Conservation (phyloP, 2,329 filamentous ascomycete genomes). For the Nakataea oryzae region DNA sequence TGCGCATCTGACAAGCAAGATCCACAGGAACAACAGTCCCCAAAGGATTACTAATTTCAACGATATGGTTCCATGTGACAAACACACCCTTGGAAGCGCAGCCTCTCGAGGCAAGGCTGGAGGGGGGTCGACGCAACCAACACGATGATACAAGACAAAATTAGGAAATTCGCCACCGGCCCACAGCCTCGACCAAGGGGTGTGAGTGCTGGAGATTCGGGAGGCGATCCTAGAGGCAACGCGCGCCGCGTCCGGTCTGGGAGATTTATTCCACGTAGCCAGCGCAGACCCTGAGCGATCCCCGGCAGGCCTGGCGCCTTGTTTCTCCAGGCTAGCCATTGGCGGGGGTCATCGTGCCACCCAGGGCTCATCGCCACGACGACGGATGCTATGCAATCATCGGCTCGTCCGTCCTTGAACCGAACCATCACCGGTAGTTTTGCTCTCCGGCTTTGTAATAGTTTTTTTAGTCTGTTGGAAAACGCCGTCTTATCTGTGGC, state of each 20-base stretch:
- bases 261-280: no score
- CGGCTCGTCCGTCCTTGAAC: no score
- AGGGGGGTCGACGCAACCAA: not conserved
- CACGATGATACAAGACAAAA: not conserved
- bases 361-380: no score
- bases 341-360: no score
- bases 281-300: no score
- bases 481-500: not conserved
- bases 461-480: not conserved
- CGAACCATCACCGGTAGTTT: not conserved
- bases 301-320: no score
- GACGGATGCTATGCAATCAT: no score
- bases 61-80: not conserved
- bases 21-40: not conserved
- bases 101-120: not conserved
- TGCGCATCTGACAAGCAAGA: not conserved
- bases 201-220: no score
- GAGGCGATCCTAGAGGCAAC: no score
- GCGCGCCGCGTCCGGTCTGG: no score
- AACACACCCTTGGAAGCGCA: not conserved
- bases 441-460: not conserved
- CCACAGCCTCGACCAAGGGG: not conserved
- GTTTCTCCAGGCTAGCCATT: no score
- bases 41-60: not conserved
- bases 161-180: not conserved